Evolutionary conservation across 2,329 filamentous ascomycete genomes (phyloP).

Genomic region (Aspergillus novoparasiticus): DNA sequence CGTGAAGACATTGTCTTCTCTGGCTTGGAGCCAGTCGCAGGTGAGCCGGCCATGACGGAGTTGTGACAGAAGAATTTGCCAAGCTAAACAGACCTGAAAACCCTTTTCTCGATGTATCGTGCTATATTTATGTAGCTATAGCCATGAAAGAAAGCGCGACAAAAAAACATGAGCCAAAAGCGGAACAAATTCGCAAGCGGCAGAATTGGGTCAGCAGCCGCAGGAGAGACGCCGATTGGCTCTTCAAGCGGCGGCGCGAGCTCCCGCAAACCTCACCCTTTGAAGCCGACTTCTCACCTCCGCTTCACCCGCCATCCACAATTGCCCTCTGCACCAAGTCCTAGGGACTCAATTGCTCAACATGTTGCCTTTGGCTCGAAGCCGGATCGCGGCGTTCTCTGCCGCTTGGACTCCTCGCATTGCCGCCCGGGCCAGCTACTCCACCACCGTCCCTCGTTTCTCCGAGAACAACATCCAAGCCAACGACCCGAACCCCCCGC

Average conservation of each 20-base stretch:
- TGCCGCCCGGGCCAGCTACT: slow-evolving; percentile 42
- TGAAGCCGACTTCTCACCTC: slow-evolving; percentile 22
- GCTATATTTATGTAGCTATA: neutral
- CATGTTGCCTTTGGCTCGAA: slow-evolving; percentile 50
- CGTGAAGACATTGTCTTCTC: slow-evolving; percentile 80
- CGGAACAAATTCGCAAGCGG: slow-evolving; percentile 21
- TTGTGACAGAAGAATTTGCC: slow-evolving; percentile 1
- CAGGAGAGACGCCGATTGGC: slow-evolving; percentile 28
- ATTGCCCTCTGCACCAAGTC: slow-evolving; percentile 15
- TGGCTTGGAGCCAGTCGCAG: slow-evolving; percentile 56
- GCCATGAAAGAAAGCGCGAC: neutral
- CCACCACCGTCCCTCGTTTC: slow-evolving; percentile 45
- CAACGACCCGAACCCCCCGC: slow-evolving; percentile 61
- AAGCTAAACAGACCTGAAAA: slow-evolving; percentile 9
- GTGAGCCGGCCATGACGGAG: slow-evolving; percentile 34
- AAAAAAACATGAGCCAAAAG: slow-evolving; percentile 15
- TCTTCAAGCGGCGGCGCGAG: slow-evolving; percentile 19
- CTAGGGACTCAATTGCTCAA: slow-evolving; percentile 29
- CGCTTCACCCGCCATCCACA: slow-evolving; percentile 21
- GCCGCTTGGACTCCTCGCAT: slow-evolving; percentile 37
- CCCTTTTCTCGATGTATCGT: too few species aligned
- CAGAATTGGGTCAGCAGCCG: slow-evolving; percentile 22
- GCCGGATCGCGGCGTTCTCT: slow-evolving; percentile 50
- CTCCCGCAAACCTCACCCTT: slow-evolving; percentile 39
- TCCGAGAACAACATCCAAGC: slow-evolving; percentile 48